Evolutionary conservation across 176 grass and related monocot genomes (phyloP).

Genomic region (Oryza meyeriana): DNA sequence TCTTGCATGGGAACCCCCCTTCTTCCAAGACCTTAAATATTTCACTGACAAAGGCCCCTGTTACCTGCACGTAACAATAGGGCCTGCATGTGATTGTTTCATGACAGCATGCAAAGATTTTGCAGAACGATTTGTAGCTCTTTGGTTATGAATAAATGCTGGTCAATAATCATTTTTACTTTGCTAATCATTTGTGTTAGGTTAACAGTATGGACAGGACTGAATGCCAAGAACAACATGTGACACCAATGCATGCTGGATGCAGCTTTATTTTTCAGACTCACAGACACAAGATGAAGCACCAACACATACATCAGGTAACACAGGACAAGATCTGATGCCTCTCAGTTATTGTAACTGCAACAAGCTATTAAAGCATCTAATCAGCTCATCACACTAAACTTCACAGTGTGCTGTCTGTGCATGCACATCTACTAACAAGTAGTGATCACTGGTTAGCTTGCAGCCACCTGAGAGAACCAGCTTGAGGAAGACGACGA

Average conservation of each 20-base stretch:
- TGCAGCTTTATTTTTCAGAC: neutral
- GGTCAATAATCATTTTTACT: neutral
- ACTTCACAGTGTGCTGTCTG: neutral
- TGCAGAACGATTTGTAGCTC: neutral
- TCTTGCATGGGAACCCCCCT: neutral
- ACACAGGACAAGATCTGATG: neutral
- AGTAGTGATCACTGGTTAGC: neutral
- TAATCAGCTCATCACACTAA: neutral
- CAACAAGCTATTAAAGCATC: neutral
- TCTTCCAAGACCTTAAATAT: neutral
- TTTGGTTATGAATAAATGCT: neutral
- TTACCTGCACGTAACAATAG: neutral
- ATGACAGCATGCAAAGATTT: neutral
- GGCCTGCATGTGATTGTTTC: neutral
- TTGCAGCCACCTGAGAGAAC: constrained; percentile 6
- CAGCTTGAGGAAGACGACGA: neutral
- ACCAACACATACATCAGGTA: neutral
- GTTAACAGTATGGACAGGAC: too few relatives aligned
- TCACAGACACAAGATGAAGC: neutral
- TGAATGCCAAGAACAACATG: neutral
- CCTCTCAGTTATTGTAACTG: neutral
- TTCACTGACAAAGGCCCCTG: too few relatives aligned
- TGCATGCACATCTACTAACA: neutral
- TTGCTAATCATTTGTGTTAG: neutral
- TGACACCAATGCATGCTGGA: neutral